Conservation (phyloP, 2,329 filamentous ascomycete genomes). For the Sclerotinia spermophila region DNA sequence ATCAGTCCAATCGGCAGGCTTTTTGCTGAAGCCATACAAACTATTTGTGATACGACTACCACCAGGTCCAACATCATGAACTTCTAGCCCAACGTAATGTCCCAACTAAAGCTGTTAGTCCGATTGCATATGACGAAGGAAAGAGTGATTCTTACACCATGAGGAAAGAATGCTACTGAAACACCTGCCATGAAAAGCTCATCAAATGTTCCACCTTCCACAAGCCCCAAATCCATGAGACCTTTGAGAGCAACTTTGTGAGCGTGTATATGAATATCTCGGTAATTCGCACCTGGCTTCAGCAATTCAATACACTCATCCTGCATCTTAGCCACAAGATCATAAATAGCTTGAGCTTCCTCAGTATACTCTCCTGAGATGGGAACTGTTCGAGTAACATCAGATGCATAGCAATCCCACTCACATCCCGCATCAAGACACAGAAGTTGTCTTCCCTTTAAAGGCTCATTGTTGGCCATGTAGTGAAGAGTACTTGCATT, state of each 20-base stretch:
- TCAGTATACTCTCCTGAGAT: slow-evolving; percentile 65
- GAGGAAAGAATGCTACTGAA: slow-evolving; percentile 61
- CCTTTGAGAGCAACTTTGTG: slow-evolving; percentile 69
- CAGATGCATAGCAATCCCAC: slow-evolving; percentile 79
- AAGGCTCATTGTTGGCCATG: slow-evolving; percentile 68
- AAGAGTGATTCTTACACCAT: slow-evolving; percentile 44
- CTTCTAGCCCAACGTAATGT: slow-evolving; percentile 62
- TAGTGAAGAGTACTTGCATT: slow-evolving; percentile 89
- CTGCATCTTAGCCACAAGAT: slow-evolving; percentile 79
- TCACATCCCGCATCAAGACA: slow-evolving; percentile 87
- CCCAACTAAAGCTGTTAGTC: slow-evolving; percentile 19
- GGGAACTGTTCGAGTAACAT: slow-evolving; percentile 86
- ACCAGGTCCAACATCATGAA: slow-evolving; percentile 54
- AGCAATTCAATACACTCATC: slow-evolving; percentile 65
- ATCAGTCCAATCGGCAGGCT: slow-evolving; percentile 17
- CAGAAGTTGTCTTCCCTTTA: slow-evolving; percentile 67
- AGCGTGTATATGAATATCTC: slow-evolving; percentile 69
- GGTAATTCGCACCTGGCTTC: slow-evolving; percentile 65
- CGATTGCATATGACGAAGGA: neutral
- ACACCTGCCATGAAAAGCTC: slow-evolving; percentile 53
- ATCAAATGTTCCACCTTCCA: slow-evolving; percentile 57
- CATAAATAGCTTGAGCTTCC: slow-evolving; percentile 71
- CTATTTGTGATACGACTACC: slow-evolving; percentile 34
- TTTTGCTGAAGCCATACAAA: slow-evolving; percentile 28
- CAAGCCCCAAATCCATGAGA: slow-evolving; percentile 66